phyloP scores from a whole-genome alignment of 306 rosid species.

The Lathyrus aphaca region DNA sequence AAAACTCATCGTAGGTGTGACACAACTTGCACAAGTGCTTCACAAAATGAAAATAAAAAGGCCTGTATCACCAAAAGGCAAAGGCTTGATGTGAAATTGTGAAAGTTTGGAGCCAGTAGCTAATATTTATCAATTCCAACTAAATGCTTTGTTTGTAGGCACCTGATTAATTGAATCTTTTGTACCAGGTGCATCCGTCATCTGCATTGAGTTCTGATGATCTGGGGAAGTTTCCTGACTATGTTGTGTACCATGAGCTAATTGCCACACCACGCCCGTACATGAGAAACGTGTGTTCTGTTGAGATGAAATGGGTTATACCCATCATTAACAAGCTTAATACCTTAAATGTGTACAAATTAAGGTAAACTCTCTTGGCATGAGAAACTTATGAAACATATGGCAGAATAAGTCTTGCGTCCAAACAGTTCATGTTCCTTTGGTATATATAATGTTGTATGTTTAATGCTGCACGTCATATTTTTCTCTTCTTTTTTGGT shows the following conservation, averaged over 20 bases:
- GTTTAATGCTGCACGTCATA: neutral
- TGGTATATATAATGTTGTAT: neutral
- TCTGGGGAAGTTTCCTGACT: slow-evolving; percentile 83
- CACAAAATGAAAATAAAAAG: neutral
- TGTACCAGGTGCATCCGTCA: slow-evolving; percentile 84
- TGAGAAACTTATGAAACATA: slow-evolving; percentile 6
- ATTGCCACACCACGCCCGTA: slow-evolving; percentile 84
- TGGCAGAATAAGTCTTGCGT: neutral
- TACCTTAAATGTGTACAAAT: slow-evolving; percentile 63
- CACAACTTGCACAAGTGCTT: slow-evolving; percentile 7
- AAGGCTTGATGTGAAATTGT: slow-evolving; percentile 33
- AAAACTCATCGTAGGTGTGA: slow-evolving; percentile 28
- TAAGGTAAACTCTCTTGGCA: slow-evolving; percentile 59
- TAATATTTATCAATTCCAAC: slow-evolving; percentile 27
- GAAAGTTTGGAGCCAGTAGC: slow-evolving; percentile 29
- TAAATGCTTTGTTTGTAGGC: slow-evolving; percentile 14
- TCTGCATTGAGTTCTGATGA: slow-evolving; percentile 69
- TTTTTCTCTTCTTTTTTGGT: slow-evolving; percentile 2
- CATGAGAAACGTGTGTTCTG: slow-evolving; percentile 82
- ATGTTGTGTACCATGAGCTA: slow-evolving; percentile 87
- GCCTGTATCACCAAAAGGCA: slow-evolving; percentile 7
- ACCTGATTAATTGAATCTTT: slow-evolving; percentile 34
- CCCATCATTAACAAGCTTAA: slow-evolving; percentile 78
- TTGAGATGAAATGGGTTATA: slow-evolving; percentile 73
- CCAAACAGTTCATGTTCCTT: slow-evolving; percentile 1